These are phyloP conservation scores for Kuraishia piskuri DNA, from an alignment of 805 yeast genomes.

Conservation along the genomic window DNA sequence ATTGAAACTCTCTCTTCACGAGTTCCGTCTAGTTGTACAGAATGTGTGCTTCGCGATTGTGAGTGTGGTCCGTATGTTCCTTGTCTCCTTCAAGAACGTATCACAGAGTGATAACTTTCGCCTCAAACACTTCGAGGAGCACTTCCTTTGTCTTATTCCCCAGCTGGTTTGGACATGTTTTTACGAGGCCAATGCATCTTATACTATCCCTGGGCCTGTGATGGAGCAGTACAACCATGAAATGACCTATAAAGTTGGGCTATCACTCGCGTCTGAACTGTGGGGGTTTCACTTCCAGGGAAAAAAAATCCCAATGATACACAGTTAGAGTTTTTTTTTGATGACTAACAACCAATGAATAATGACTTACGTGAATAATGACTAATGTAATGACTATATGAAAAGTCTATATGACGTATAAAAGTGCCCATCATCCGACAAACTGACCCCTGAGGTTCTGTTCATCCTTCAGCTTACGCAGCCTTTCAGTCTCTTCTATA, in stretches of 20 bases:
- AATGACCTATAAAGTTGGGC: neutral
- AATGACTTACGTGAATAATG: neutral
- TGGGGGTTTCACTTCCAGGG: neutral
- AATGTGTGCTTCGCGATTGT: constrained; percentile 7
- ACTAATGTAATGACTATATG: neutral
- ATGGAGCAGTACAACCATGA: neutral
- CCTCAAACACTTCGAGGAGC: neutral
- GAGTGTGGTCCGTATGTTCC: neutral
- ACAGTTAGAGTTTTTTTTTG: neutral
- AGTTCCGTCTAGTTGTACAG: constrained; percentile 10
- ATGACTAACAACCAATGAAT: neutral
- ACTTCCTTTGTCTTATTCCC: neutral
- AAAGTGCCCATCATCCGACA: constrained; percentile 6
- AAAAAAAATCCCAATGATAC: neutral
- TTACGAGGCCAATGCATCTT: neutral
- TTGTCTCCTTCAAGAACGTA: neutral
- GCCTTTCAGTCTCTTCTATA: constrained; percentile 73
- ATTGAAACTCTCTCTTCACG: constrained; percentile 14
- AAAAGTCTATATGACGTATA: neutral
- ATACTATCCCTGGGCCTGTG: neutral
- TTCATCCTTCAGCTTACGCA: constrained; percentile 58
- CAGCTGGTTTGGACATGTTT: neutral
- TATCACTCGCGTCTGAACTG: neutral
- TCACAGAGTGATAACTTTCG: neutral
- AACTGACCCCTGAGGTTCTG: constrained; percentile 54